Conservation (phyloP, 2,329 filamentous ascomycete genomes). For the Fusarium sp. region DNA sequence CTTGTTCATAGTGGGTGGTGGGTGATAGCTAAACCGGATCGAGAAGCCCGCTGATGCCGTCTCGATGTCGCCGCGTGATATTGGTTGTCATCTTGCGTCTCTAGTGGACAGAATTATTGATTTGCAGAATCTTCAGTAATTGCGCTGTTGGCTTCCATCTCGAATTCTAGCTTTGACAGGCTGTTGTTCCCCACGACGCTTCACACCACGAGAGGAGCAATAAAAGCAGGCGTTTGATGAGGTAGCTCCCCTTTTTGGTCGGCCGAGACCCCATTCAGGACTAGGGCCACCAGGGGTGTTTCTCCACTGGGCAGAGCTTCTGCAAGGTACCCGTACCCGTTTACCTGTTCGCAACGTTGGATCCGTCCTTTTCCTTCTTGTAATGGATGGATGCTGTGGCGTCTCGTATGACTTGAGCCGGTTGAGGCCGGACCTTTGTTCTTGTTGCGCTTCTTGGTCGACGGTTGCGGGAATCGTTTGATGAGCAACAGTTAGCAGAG, state of each 20-base stretch:
- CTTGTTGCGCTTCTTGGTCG: slow-evolving; percentile 19
- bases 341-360: slow-evolving; percentile 28
- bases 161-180: slow-evolving; percentile 37
- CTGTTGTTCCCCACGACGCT: slow-evolving; percentile 27
- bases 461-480: slow-evolving; percentile 26
- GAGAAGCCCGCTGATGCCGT: slow-evolving; percentile 18
- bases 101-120: slow-evolving; percentile 19
- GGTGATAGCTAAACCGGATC: slow-evolving; percentile 17
- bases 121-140: slow-evolving; percentile 21
- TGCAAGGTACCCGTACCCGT: slow-evolving; percentile 43
- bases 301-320: slow-evolving; percentile 34
- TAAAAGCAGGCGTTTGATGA: slow-evolving; percentile 43
- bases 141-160: slow-evolving; percentile 17
- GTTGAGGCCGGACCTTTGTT: slow-evolving; percentile 26
- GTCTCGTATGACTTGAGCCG: slow-evolving; percentile 30
- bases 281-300: slow-evolving; percentile 23
- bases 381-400: slow-evolving; percentile 29
- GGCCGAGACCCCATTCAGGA: slow-evolving; percentile 17
- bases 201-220: slow-evolving; percentile 32
- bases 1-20: slow-evolving; percentile 18
- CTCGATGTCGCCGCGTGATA: background rate
- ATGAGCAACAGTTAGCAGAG: slow-evolving; percentile 8
- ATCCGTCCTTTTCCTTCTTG: slow-evolving; percentile 13
- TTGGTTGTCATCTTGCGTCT: background rate
- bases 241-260: slow-evolving; percentile 41